A percentile compares a stretch with the other conserved stretches of the same genome.
These are phyloP conservation scores for Emergomyces orientalis DNA, from an alignment of 2,329 filamentous ascomycete genomes.

Conservation along the genomic window DNA sequence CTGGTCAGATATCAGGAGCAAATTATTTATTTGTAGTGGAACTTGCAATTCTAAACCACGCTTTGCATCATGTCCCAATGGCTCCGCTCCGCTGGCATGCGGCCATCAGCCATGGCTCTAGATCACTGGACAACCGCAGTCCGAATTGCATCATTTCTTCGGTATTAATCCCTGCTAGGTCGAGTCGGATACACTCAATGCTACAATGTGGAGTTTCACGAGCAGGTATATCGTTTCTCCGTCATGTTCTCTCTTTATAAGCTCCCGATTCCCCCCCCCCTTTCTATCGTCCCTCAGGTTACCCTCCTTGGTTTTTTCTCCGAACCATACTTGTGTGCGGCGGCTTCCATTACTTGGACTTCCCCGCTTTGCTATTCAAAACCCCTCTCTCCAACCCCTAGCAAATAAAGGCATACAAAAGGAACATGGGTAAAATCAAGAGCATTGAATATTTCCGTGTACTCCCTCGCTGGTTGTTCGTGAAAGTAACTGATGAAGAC, in stretches of 20 bases:
- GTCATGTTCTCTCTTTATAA: neutral
- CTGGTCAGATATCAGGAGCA: neutral
- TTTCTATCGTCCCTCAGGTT: neutral
- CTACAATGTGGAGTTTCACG: neutral
- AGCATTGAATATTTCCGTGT: constrained; percentile 65
- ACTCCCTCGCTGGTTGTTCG: constrained; percentile 66
- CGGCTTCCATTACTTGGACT: neutral
- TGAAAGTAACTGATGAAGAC: constrained; percentile 61
- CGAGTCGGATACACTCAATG: neutral
- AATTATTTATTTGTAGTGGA: neutral
- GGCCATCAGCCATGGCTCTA: neutral
- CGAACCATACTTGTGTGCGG: neutral
- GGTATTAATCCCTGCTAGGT: neutral
- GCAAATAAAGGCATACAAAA: neutral
- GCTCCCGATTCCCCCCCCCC: neutral
- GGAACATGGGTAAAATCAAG: constrained; percentile 52
- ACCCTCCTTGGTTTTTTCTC: neutral
- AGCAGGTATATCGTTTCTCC: neutral
- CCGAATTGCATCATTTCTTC: neutral
- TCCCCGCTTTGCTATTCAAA: neutral
- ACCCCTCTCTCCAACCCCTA: neutral
- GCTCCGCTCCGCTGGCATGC: neutral
- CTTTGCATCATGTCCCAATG: neutral
- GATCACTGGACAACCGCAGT: neutral
- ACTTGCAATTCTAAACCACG: neutral